Evolutionary conservation across 345 rosid genomes (phyloP).

Genomic region (Sisymbrium irio): DNA sequence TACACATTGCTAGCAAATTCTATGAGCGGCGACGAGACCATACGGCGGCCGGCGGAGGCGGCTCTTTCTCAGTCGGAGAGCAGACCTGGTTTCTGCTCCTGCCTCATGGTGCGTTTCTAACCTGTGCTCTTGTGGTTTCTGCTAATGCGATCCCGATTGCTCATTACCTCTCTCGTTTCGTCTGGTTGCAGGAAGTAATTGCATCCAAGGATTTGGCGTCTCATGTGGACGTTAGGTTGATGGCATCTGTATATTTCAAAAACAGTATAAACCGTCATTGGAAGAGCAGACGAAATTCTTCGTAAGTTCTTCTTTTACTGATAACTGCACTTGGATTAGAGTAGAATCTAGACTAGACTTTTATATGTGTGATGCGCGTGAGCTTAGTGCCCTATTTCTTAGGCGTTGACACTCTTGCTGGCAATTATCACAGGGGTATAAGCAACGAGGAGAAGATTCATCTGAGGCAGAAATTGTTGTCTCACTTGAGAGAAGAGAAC

Average conservation of each 20-base stretch:
- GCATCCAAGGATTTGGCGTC: constrained; percentile 78
- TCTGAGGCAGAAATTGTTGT: constrained; percentile 66
- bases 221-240: constrained; percentile 82
- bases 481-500: constrained; percentile 85
- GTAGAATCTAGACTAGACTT: background rate
- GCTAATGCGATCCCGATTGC: constrained; percentile 14
- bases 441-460: constrained; percentile 82
- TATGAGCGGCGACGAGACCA: constrained; percentile 78
- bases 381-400: background rate
- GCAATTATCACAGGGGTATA: constrained; percentile 59
- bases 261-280: constrained; percentile 86
- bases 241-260: constrained; percentile 93
- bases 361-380: background rate
- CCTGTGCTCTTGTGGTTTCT: constrained; percentile 34
- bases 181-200: constrained; percentile 81
- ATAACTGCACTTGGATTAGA: background rate
- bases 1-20: constrained; percentile 79
- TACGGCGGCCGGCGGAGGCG: constrained; percentile 84
- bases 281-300: constrained; percentile 78
- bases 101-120: constrained; percentile 73
- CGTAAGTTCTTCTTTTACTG: constrained; percentile 40
- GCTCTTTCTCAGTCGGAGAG: constrained; percentile 87
- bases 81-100: constrained; percentile 91
- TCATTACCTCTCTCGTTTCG: constrained; percentile 14
- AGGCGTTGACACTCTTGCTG: constrained; percentile 12